Conservation (phyloP, 495 filamentous ascomycete species). For the Aspergillus asperescens region DNA sequence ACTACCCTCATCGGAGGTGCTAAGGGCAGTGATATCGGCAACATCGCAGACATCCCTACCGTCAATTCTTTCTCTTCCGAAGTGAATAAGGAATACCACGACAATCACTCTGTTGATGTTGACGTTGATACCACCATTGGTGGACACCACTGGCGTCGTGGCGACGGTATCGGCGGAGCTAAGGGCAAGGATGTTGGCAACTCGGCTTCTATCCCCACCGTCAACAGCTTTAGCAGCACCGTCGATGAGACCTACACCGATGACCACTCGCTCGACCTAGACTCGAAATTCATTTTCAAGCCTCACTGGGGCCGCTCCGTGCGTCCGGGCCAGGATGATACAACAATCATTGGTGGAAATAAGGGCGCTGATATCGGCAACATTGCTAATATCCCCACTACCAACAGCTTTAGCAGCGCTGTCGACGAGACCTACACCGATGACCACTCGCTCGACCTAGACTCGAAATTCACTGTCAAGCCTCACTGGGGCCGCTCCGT, state of each 20-base stretch:
- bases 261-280: conserved; percentile 30
- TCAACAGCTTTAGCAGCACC: conserved; percentile 16
- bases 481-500: not conserved
- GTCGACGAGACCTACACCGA: not conserved
- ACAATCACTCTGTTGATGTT: conserved; percentile 13
- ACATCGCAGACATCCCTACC: not conserved
- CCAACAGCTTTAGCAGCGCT: not conserved
- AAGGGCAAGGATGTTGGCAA: conserved; percentile 31
- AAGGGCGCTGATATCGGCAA: conserved; percentile 4
- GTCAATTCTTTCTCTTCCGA: not conserved
- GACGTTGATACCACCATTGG: not conserved
- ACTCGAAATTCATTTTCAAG: too few species aligned
- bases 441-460: conserved; percentile 9
- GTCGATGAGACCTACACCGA: conserved; percentile 23
- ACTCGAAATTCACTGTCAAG: not conserved
- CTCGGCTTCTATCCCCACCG: conserved; percentile 20
- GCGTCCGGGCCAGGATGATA: not conserved
- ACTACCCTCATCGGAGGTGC: not conserved
- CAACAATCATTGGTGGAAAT: not conserved
- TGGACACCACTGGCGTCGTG: conserved; percentile 4
- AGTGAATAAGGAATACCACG: not conserved
- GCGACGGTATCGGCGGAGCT: conserved; percentile 23
- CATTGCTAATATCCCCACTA: not conserved
- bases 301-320: not conserved
- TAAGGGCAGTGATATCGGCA: conserved; percentile 11